A percentile compares a stretch with the other conserved stretches of the same genome.
These are phyloP conservation scores for Xerocomus nothofagi DNA, from an alignment of 1,284 basidiomycete species.

Conservation along the genomic window DNA sequence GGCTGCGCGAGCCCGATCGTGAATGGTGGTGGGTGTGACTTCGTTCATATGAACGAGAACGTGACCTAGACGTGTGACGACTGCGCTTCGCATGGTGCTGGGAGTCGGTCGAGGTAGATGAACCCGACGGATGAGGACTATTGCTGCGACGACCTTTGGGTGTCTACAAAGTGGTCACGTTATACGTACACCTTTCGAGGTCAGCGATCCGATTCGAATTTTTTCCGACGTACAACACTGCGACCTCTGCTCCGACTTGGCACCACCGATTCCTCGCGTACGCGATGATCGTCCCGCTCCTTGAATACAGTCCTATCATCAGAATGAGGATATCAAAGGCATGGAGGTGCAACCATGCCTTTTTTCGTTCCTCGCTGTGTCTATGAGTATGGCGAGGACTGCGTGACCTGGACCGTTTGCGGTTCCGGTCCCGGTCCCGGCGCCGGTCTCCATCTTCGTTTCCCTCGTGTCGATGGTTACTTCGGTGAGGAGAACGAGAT, in stretches of 20 bases:
- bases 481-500: constrained; percentile 28
- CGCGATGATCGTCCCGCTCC: constrained; percentile 9
- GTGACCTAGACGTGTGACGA: constrained; percentile 17
- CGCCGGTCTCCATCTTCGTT: constrained; percentile 8
- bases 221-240: constrained; percentile 31
- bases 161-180: constrained; percentile 19
- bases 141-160: constrained; percentile 15
- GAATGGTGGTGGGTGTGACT: constrained; percentile 12
- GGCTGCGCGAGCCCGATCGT: constrained; percentile 24
- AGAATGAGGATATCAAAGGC: neutral
- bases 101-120: constrained; percentile 16
- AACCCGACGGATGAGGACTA: constrained; percentile 18
- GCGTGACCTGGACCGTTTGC: constrained; percentile 26
- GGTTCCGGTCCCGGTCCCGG: constrained; percentile 7
- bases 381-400: constrained; percentile 17
- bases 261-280: neutral
- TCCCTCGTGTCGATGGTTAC: constrained; percentile 7
- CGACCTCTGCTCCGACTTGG: constrained; percentile 19
- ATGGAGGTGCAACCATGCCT: constrained; percentile 3
- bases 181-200: constrained; percentile 26
- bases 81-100: constrained; percentile 10
- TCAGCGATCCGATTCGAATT: constrained; percentile 14
- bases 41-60: constrained; percentile 22
- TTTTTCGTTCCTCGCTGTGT: constrained; percentile 4
- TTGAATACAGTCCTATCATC: neutral